Base-by-base conservation (phyloP, 2,329 filamentous ascomycete species). In the Sphaceloma murrayae region DNA sequence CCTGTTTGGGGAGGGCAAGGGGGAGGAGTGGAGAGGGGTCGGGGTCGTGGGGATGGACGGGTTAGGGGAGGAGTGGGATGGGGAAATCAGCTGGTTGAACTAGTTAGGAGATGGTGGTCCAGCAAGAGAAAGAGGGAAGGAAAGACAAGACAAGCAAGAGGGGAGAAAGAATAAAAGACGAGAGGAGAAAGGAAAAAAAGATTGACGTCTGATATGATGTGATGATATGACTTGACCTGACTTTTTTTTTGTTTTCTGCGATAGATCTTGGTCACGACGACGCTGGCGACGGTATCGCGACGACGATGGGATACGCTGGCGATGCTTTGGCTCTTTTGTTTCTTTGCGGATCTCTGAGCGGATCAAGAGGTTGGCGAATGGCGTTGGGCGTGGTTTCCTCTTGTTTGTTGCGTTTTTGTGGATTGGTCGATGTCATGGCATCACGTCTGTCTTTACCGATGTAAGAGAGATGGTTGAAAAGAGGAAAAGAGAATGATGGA, bases 11-110 rank as follows among this genome's bases (percentile, higher is more conserved):
- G 21, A 21, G 13, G 22, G 18, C 5, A 43, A 32, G 40, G 18
- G 32, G 16, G 40, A 24, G 27, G 21, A 32, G 2, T 32, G 21
- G 8, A 29, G 36, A 8, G 36, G 27, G 40, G 30, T 43, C 3
- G 40, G 40, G 16, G 30, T 43, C 3, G 36, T 40, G 14, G 36
- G 36, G 24, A 34, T 34, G 31, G n/a, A 34, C n/a, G n/a, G 18
- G 31, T 13, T 11, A 10, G 31, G 31, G 13, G 30, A 18, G 36
- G 36, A 24, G 36, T 40, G 36, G 36, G 36, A 40, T 16, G 36
- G 24, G 24, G 36, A 29, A 26, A 40, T 40, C 26, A 40, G 36
- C 26, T 40, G 36, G 36, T 40, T 40, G 36, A 40, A 24, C 24
- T 40, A 40, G n/a, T n/a, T n/a, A n/a, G n/a, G n/a, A n/a, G n/a